These are phyloP conservation scores for Scedosporium minutisporum DNA, from an alignment of 2,329 filamentous ascomycete species.

Conservation along the genomic window DNA sequence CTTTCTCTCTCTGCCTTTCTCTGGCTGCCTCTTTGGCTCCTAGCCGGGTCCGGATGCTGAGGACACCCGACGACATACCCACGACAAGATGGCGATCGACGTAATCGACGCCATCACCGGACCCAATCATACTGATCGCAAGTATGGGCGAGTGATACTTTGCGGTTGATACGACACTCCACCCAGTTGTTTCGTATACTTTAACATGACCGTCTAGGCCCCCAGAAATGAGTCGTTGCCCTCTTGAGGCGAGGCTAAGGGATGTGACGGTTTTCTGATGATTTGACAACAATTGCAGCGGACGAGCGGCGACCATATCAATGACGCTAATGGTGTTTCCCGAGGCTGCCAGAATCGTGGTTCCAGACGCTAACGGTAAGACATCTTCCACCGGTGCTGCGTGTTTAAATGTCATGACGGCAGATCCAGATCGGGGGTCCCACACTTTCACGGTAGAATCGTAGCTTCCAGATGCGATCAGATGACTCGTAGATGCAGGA, in stretches of 20 bases:
- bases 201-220: slow-evolving; percentile 94
- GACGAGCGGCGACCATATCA: slow-evolving; percentile 84
- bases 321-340: slow-evolving; percentile 84
- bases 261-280: slow-evolving; percentile 97
- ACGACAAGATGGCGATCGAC: slow-evolving; percentile 92
- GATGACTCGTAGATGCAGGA: slow-evolving; percentile 60
- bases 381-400: slow-evolving; percentile 80
- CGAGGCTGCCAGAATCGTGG: slow-evolving; percentile 73
- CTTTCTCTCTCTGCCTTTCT: slow-evolving; percentile 67
- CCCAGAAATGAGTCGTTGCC: slow-evolving; percentile 73
- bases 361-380: slow-evolving; percentile 78
- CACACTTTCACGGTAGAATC: slow-evolving; percentile 88
- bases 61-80: slow-evolving; percentile 86
- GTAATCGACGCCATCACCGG: slow-evolving; percentile 27
- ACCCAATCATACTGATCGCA: slow-evolving; percentile 62
- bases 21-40: slow-evolving; percentile 71
- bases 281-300: slow-evolving; percentile 77
- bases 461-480: slow-evolving; percentile 86
- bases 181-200: slow-evolving; percentile 84
- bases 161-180: slow-evolving; percentile 91
- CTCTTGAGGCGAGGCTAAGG: slow-evolving; percentile 70
- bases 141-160: slow-evolving; percentile 93
- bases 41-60: slow-evolving; percentile 82
- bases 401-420: slow-evolving; percentile 91
- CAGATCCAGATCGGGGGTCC: slow-evolving; percentile 69